These are phyloP conservation scores for Fallopia convolvulus DNA, from an alignment of 148 eudicot genomes.

Conservation along the genomic window DNA sequence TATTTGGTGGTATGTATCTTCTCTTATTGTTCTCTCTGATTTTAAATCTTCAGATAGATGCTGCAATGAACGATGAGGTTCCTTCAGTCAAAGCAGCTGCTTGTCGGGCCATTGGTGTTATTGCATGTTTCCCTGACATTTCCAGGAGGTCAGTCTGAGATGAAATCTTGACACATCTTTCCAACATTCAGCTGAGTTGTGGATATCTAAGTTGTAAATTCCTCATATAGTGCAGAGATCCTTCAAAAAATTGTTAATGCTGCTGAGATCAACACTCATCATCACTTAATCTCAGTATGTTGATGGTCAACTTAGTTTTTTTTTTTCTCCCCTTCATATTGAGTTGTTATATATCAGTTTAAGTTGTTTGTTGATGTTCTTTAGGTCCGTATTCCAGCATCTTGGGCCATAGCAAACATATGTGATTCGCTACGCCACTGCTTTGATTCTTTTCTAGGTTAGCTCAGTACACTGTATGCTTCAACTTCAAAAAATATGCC, in stretches of 20 bases:
- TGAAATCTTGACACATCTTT: constrained; percentile 1
- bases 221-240: constrained; percentile 55
- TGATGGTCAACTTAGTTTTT: not conserved
- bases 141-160: constrained; percentile 24
- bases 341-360: not conserved
- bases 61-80: constrained; percentile 59
- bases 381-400: constrained; percentile 90
- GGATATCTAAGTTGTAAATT: constrained; percentile 10
- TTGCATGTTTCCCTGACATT: constrained; percentile 79
- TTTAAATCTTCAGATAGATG: constrained; percentile 42
- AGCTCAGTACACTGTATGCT: constrained; percentile 11
- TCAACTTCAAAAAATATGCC: not conserved
- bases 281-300: constrained; percentile 53
- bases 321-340: not conserved
- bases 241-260: constrained; percentile 58
- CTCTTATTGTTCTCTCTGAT: not conserved
- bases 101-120: constrained; percentile 93
- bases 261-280: constrained; percentile 50
- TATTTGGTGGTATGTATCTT: not conserved
- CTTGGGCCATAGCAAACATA: constrained; percentile 97
- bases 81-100: constrained; percentile 93
- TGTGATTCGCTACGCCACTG: constrained; percentile 75
- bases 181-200: not conserved
- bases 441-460: constrained; percentile 40
- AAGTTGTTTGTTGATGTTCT: constrained; percentile 10